phyloP scores from a whole-genome alignment of 345 rosid species.

The Syzygium jambos region DNA sequence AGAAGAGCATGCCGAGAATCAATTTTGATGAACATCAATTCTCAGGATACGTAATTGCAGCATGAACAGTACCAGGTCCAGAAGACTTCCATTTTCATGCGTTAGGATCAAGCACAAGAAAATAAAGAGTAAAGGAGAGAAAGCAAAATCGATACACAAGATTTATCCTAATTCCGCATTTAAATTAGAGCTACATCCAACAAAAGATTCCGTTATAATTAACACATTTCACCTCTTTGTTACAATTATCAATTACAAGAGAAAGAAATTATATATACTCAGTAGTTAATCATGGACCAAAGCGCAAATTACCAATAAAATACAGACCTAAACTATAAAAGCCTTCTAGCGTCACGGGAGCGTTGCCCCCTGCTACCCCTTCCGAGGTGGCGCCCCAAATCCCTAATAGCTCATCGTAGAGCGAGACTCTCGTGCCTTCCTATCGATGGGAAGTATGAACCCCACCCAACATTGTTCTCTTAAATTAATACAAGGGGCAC shows the following conservation, averaged over 20 bases:
- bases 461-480: neutral
- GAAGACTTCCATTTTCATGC: neutral
- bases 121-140: neutral
- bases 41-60: neutral
- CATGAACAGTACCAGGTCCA: neutral
- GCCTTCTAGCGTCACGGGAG: rapidly evolving
- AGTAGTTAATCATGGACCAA: too few species aligned
- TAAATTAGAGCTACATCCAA: neutral
- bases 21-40: neutral
- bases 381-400: neutral
- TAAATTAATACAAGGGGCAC: neutral
- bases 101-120: neutral
- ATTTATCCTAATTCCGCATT: too few species aligned
- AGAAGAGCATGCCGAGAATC: neutral
- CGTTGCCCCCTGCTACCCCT: neutral
- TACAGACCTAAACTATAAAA: too few species aligned
- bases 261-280: neutral
- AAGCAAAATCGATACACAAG: too few species aligned
- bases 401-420: rapidly evolving
- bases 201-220: too few species aligned
- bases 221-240: too few species aligned
- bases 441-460: too few species aligned
- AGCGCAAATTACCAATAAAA: neutral
- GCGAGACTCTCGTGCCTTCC: rapidly evolving
- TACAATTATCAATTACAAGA: neutral